Evolutionary conservation across 306 rosid species (phyloP).

Genomic region (Cucurbita ficifolia): DNA sequence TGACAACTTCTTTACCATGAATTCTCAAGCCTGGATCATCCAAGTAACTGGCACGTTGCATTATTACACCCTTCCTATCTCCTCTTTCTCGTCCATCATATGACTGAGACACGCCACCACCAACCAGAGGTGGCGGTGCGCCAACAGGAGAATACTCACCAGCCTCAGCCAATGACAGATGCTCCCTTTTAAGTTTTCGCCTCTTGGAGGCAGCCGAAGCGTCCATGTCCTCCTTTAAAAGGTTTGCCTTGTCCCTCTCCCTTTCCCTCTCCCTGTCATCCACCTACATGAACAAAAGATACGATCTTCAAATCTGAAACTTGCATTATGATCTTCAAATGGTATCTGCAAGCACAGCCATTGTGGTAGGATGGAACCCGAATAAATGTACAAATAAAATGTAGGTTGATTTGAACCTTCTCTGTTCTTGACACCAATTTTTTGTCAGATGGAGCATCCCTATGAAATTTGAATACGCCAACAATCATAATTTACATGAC

Average conservation of each 20-base stretch:
- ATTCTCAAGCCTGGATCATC: slow-evolving; percentile 68
- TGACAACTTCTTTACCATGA: slow-evolving; percentile 67
- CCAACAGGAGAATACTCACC: slow-evolving; percentile 93
- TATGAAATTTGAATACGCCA: not conserved
- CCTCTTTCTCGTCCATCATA: slow-evolving; percentile 87
- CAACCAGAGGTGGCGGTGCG: slow-evolving; percentile 45
- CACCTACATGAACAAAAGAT: slow-evolving; percentile 12
- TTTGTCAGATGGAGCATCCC: not conserved
- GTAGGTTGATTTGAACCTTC: not conserved
- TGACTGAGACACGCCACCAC: slow-evolving; percentile 43
- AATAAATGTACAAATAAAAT: not conserved
- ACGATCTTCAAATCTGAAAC: not conserved
- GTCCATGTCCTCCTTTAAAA: slow-evolving; percentile 73
- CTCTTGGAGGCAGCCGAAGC: slow-evolving; percentile 65
- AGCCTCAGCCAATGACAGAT: slow-evolving; percentile 51
- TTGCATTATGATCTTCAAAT: not conserved
- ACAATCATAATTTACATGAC: not conserved
- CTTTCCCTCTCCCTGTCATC: slow-evolving; percentile 45
- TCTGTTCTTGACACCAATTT: not conserved
- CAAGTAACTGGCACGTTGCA: slow-evolving; percentile 50
- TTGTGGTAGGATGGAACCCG: not conserved
- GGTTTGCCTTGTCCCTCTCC: slow-evolving; percentile 63
- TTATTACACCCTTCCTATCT: slow-evolving; percentile 70
- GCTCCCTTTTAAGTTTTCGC: slow-evolving; percentile 90
- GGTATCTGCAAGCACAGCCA: not conserved